Conservation (phyloP, 495 filamentous ascomycete genomes). For the Hypoxylon lienhwacheense region DNA sequence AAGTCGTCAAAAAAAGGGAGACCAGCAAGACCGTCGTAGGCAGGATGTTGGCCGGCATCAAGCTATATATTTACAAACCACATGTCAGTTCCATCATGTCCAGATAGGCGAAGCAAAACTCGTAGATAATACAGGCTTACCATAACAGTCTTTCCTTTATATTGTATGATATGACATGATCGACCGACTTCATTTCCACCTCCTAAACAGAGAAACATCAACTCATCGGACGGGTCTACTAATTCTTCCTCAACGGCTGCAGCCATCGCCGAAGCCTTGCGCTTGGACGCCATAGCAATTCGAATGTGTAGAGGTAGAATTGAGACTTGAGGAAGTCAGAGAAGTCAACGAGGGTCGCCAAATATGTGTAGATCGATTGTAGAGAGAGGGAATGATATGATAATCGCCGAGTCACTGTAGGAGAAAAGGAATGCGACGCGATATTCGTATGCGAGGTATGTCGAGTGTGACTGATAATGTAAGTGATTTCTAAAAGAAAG, state of each 20-base stretch:
- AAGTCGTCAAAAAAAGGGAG: slow-evolving; percentile 99
- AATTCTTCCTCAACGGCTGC: slow-evolving; percentile 63
- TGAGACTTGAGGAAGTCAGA: not conserved
- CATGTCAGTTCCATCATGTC: not conserved
- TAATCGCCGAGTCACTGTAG: not conserved
- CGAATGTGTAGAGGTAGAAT: not conserved
- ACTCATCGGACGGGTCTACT: slow-evolving; percentile 78
- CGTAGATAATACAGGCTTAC: slow-evolving; percentile 54
- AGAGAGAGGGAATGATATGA: not conserved
- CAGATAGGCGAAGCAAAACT: not conserved
- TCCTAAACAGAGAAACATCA: slow-evolving; percentile 89
- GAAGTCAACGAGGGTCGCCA: too few species aligned
- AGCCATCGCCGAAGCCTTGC: slow-evolving; percentile 70
- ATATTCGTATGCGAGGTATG: not conserved
- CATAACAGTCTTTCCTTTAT: slow-evolving; percentile 99
- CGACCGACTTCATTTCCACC: slow-evolving; percentile 96
- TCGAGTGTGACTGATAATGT: not conserved
- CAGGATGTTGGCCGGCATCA: slow-evolving; percentile 94
- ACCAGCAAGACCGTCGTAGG: slow-evolving; percentile 91
- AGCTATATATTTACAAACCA: slow-evolving; percentile 57
- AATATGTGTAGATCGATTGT: too few species aligned
- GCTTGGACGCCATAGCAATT: slow-evolving; percentile 69
- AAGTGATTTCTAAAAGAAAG: slow-evolving; percentile 7
- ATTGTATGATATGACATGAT: slow-evolving; percentile 96
- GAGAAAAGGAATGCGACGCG: slow-evolving; percentile 2